phyloP scores from a whole-genome alignment of 371 early-diverging fungal genomes.

The Lichtheimia ornata region DNA sequence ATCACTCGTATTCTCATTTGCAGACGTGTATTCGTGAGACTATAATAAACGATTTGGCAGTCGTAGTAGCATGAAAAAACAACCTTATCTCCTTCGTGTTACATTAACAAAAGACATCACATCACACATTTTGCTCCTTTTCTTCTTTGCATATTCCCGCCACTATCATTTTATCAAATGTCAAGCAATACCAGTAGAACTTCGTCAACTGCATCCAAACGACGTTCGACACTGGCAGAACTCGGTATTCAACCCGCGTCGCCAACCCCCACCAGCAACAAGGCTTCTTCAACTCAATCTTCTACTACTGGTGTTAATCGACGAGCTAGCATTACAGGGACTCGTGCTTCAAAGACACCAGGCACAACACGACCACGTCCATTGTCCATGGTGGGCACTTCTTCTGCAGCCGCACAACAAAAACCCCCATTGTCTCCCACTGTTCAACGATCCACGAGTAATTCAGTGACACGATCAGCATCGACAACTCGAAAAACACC shows the following conservation, averaged over 20 bases:
- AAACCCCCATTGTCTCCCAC: slow-evolving; percentile 24
- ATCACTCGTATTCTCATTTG: too few species aligned
- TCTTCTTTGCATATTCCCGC: too few species aligned
- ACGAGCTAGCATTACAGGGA: slow-evolving; percentile 9
- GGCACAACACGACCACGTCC: slow-evolving; percentile 15
- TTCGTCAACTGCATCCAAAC: slow-evolving; percentile 12
- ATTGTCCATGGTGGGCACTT: slow-evolving; percentile 19
- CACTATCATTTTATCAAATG: too few species aligned
- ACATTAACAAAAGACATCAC: too few species aligned
- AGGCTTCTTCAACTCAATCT: slow-evolving; percentile 16
- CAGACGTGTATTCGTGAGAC: too few species aligned
- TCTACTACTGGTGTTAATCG: slow-evolving; percentile 16
- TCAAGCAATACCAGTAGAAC: too few species aligned
- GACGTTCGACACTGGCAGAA: slow-evolving; percentile 37
- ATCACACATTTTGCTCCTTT: too few species aligned
- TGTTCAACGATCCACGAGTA: slow-evolving; percentile 23
- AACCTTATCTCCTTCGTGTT: too few species aligned
- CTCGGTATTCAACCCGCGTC: slow-evolving; percentile 32
- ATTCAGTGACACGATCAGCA: background rate
- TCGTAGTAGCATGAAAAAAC: too few species aligned
- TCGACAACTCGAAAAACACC: slow-evolving; percentile 19
- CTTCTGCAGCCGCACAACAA: slow-evolving; percentile 13
- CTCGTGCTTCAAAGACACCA: slow-evolving; percentile 17
- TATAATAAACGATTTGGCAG: too few species aligned
- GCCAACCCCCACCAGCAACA: slow-evolving; percentile 17